Evolutionary conservation across 148 eudicot genomes (phyloP).

Genomic region (Salicornia ramosissima): DNA sequence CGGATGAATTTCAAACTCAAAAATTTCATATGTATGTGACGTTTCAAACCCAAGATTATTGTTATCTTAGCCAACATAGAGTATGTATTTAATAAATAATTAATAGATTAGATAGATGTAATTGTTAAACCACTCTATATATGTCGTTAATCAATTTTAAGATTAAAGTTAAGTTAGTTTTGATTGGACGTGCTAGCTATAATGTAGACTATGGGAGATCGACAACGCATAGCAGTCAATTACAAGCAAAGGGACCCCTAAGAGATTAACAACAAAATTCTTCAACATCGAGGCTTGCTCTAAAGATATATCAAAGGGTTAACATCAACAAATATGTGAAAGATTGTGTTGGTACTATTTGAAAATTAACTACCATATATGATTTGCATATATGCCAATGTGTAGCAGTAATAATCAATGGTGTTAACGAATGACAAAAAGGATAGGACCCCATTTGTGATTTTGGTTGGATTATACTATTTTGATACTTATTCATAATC

Average conservation of each 20-base stretch:
- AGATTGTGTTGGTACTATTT: conserved; percentile 3
- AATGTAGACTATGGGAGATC: neutral
- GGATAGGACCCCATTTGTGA: neutral
- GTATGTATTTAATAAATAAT: too few species aligned
- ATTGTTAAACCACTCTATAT: too few species aligned
- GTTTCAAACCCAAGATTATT: too few species aligned
- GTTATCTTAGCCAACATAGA: too few species aligned
- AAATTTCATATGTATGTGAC: too few species aligned
- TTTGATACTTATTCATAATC: too few species aligned
- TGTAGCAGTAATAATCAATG: neutral
- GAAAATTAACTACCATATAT: neutral
- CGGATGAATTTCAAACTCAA: too few species aligned
- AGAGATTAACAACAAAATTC: neutral
- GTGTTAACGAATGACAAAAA: neutral
- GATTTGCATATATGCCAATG: too few species aligned
- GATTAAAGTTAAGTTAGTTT: neutral
- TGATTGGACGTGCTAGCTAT: neutral
- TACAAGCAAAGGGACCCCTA: conserved; percentile 1
- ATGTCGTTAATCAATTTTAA: too few species aligned
- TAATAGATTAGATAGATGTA: too few species aligned
- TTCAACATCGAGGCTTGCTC: conserved; percentile 1
- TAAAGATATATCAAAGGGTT: neutral
- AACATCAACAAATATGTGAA: neutral
- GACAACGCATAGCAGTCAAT: conserved; percentile 27
- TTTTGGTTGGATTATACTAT: neutral